Evolutionary conservation across 192 early-diverging fungal genomes (phyloP), one percentile per base, ranked within the genome.

Genomic region (Gigaspora rosea): DNA sequence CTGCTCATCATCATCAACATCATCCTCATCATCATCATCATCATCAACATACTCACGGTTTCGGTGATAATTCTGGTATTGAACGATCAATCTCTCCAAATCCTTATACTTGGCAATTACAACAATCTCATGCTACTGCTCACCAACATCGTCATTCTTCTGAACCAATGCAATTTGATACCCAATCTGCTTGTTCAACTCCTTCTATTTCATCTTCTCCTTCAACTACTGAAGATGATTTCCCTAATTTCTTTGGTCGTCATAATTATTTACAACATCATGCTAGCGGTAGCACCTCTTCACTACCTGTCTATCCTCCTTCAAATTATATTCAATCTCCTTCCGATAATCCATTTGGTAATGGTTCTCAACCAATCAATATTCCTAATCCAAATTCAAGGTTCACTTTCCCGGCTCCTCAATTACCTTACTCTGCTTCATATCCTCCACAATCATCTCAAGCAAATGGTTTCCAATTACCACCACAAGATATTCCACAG

Each of bases 141-240:
- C 71, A 72, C 35, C 50, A 41, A 32, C 71, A 72, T 57, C 27
- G 51, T n/a, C 13, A 15, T 22, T 51, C 51, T 33, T n/a, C 49
- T 15, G 71, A 72, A 35, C 52, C 52, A 22, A 72, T 72, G 71
- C 73, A 75, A 75, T 36, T 75, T 33, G 73, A 75, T 64, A 46
- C 71, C 11, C 61, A 75, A 48, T 75, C 73, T 27, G 61, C 73
- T 59, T 75, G 73, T 18, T 75, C 73, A 16, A 75, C 73, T 33
- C 73, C 73, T 15, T 75, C 73, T 9, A 64, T 75, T 33, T 75
- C 73, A 8, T 75, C 73, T 27, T 75, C 73, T 48, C 73, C 73
- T 27, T 75, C 73, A n/a, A 75, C 73, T 2, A 75, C 61, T 2
- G 73, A 75, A 51, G 73, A 75, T 11, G 73, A 75, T 62, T 75